These are phyloP conservation scores for Kwoniella newhampshirensis DNA, from an alignment of 768 basidiomycete genomes.

Conservation along the genomic window DNA sequence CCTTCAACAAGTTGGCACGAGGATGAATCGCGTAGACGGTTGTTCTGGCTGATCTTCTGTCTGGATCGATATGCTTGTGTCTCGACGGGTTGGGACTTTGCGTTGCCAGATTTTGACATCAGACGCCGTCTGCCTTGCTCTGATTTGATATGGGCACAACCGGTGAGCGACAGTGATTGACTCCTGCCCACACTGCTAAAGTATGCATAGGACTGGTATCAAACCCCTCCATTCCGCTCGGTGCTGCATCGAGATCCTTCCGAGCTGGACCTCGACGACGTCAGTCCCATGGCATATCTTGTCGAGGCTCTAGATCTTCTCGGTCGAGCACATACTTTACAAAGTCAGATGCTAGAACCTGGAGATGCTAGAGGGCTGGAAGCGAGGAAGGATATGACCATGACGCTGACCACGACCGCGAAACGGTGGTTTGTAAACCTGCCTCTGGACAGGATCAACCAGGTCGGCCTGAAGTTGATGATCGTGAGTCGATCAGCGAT, in stretches of 20 bases:
- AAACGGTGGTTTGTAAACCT: slow-evolving; percentile 41
- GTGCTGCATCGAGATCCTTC: slow-evolving; percentile 31
- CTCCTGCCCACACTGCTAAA: neutral
- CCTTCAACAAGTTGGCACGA: slow-evolving; percentile 48
- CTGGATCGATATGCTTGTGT: slow-evolving; percentile 53
- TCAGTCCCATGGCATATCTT: slow-evolving; percentile 47
- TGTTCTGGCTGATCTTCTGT: slow-evolving; percentile 53
- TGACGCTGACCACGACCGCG: slow-evolving; percentile 37
- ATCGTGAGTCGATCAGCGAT: slow-evolving; percentile 34
- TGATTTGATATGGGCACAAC: slow-evolving; percentile 33
- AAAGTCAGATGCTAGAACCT: slow-evolving; percentile 39
- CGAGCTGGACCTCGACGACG: slow-evolving; percentile 11
- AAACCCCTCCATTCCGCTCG: slow-evolving; percentile 40
- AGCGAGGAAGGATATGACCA: slow-evolving; percentile 33
- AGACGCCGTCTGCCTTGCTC: slow-evolving; percentile 46
- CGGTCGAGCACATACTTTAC: slow-evolving; percentile 47
- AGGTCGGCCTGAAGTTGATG: slow-evolving; percentile 31
- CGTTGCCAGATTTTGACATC: slow-evolving; percentile 47
- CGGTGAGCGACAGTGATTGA: slow-evolving; percentile 35
- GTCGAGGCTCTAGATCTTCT: slow-evolving; percentile 49
- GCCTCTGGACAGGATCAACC: slow-evolving; percentile 27
- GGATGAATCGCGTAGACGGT: slow-evolving; percentile 48
- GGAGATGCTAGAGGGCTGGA: slow-evolving; percentile 43
- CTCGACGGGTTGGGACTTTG: slow-evolving; percentile 52
- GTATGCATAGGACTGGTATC: slow-evolving; percentile 38